Evolutionary conservation across 2,329 filamentous ascomycete species (phyloP).

Genomic region (Colletotrichum abscissum): DNA sequence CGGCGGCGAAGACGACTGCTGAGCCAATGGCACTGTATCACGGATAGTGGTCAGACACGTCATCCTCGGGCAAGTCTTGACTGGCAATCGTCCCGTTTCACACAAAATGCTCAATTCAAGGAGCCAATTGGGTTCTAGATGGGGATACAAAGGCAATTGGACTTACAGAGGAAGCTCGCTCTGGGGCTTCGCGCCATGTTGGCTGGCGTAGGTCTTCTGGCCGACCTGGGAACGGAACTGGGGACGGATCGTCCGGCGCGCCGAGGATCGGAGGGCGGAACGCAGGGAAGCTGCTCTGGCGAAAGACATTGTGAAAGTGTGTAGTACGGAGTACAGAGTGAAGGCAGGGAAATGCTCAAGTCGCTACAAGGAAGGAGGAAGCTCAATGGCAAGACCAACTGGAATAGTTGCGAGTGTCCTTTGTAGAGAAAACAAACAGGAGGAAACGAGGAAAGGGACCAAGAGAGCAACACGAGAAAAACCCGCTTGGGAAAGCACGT

Average conservation of each 20-base stretch:
- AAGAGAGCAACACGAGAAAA: background rate
- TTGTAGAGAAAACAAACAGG: no score
- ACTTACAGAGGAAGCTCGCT: slow-evolving; percentile 32
- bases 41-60: background rate
- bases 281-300: slow-evolving; percentile 28
- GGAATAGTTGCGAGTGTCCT: slow-evolving; percentile 3
- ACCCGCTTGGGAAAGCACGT: background rate
- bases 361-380: background rate
- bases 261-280: slow-evolving; percentile 30
- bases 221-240: slow-evolving; percentile 27
- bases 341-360: background rate
- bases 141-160: background rate
- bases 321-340: background rate
- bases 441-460: background rate
- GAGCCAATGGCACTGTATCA: slow-evolving; percentile 22
- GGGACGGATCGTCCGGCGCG: slow-evolving; percentile 32
- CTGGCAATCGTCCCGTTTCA: no score
- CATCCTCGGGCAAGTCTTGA: background rate
- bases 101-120: no score
- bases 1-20: slow-evolving; percentile 18
- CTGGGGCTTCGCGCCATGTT: slow-evolving; percentile 31
- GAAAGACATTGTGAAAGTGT: slow-evolving; percentile 19
- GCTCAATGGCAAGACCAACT: background rate
- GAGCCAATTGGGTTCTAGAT: background rate
- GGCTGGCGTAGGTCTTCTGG: slow-evolving; percentile 34